These are phyloP conservation scores for Verticillium nonalfalfae DNA, from an alignment of 2,329 filamentous ascomycete genomes.

Conservation along the genomic window DNA sequence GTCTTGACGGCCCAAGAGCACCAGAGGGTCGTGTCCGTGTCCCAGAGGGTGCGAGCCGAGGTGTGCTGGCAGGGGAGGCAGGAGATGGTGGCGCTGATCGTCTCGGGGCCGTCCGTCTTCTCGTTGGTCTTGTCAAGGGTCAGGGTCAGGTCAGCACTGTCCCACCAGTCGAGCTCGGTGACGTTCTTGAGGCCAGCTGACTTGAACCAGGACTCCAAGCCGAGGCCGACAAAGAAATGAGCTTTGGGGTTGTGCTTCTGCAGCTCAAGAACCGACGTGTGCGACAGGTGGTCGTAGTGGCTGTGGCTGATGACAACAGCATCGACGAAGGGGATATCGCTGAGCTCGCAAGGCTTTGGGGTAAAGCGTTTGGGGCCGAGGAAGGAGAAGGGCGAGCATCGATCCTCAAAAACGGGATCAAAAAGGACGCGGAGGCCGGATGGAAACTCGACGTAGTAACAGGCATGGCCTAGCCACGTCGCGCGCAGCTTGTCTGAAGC, in stretches of 20 bases:
- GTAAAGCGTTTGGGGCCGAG: slow-evolving; percentile 75
- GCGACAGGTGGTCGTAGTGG: slow-evolving; percentile 89
- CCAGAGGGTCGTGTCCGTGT: slow-evolving; percentile 77
- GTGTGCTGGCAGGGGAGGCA: slow-evolving; percentile 84
- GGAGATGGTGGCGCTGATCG: slow-evolving; percentile 65
- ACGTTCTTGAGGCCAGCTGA: slow-evolving; percentile 65
- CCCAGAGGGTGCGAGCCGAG: slow-evolving; percentile 60
- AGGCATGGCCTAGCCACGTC: slow-evolving; percentile 94
- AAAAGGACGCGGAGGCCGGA: slow-evolving; percentile 82
- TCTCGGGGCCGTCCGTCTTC: slow-evolving; percentile 19
- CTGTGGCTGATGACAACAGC: slow-evolving; percentile 79
- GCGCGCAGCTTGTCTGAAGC: slow-evolving; percentile 60
- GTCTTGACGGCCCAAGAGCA: slow-evolving; percentile 76
- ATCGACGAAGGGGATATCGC: slow-evolving; percentile 72
- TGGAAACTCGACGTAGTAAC: slow-evolving; percentile 88
- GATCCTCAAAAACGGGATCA: slow-evolving; percentile 86
- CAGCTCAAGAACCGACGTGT: slow-evolving; percentile 67
- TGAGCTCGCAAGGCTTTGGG: slow-evolving; percentile 65
- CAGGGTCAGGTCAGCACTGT: slow-evolving; percentile 68
- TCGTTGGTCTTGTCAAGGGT: slow-evolving; percentile 26
- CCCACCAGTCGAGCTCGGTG: slow-evolving; percentile 95
- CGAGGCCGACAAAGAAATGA: slow-evolving; percentile 84
- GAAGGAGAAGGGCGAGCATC: slow-evolving; percentile 71
- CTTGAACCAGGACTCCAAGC: slow-evolving; percentile 77
- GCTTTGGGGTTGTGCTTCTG: slow-evolving; percentile 65